Conservation (phyloP, 2,329 filamentous ascomycete genomes). For the Aspergillus ochraceus region DNA sequence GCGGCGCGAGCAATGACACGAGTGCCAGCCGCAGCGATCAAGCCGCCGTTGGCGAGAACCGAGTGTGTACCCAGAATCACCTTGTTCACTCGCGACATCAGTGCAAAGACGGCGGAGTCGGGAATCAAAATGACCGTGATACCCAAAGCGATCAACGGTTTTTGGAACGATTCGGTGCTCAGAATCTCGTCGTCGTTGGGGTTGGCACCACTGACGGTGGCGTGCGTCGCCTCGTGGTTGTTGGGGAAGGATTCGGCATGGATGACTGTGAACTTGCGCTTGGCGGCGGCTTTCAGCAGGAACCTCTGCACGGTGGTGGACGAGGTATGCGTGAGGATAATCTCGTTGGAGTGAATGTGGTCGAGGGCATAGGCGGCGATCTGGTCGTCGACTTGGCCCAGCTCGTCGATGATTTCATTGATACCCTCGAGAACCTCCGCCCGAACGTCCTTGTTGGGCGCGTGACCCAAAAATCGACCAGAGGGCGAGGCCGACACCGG, state of each 20-base stretch:
- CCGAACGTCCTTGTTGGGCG: conserved; percentile 65
- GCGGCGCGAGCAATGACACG: conserved; percentile 82
- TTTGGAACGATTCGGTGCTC: conserved; percentile 61
- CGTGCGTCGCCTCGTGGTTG: conserved; percentile 64
- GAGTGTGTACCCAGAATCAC: conserved; percentile 87
- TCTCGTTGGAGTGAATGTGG: conserved; percentile 90
- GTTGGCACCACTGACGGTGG: conserved; percentile 58
- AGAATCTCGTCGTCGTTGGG: conserved; percentile 50
- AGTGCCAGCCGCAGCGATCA: conserved; percentile 82
- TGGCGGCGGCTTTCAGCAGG: conserved; percentile 79
- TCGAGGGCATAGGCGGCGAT: conserved; percentile 86
- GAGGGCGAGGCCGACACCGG: conserved; percentile 37
- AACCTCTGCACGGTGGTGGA: conserved; percentile 88
- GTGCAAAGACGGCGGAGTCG: conserved; percentile 82
- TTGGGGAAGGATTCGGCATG: conserved; percentile 74
- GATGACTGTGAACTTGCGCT: conserved; percentile 88
- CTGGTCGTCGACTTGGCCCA: conserved; percentile 88
- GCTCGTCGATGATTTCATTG: conserved; percentile 92
- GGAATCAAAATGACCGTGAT: conserved; percentile 81
- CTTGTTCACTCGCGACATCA: conserved; percentile 95
- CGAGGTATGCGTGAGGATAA: conserved; percentile 85
- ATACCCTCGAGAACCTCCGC: conserved; percentile 93
- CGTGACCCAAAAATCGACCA: conserved; percentile 31
- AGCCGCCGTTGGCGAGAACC: conserved; percentile 82
- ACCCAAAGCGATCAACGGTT: conserved; percentile 74